Base-by-base conservation (phyloP, 179 eudicot species). In the Carnegiea gigantea region DNA sequence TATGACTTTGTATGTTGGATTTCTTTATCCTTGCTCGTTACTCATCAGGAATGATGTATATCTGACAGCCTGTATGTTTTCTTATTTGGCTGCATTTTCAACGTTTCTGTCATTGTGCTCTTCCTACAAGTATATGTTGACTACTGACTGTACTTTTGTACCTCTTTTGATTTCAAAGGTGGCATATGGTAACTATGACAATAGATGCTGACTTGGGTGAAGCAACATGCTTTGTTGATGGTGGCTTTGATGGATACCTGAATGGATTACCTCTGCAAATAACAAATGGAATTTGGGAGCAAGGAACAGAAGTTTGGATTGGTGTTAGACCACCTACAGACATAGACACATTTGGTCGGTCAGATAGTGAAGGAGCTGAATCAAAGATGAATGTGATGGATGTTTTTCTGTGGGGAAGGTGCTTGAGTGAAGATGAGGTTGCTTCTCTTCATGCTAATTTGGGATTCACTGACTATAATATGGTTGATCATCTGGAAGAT, bases 381-480 rank as follows among this genome's bases (percentile, higher is more conserved):
- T 90, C 96, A 28, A 96, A 94, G 86, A 92, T 96, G 96, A 98
- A 92, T 81, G 81, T 96, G 70, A 96, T 96, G 99, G 99, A 96
- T 89, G 92, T 92, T 87, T 94, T 96, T 79, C 91, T 96, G 11
- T 96, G 99, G 99, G 97, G 98, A 88, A 90, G 98, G 87, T 96
- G 99, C 89, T 92, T 96, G 91, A 90, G 84, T 78, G 99, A 96
- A 89, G 99, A 96, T 76, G 99, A 96, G 83, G 88, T 96, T 79
- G 85, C 89, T 86, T 81, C 90, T 74, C 93, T 96, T 82, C 91
- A 93, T 86, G 88, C 91, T 74, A 89, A 92, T 76, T 81, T 93
- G 84, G 95, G 97, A 33, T 84, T 90, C 78, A 87, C 93, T 62
- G 95, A 94, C 82, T 89, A 87, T 83, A 87, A 85, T 83, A 84